These are phyloP conservation scores for Senecio squalidus DNA, from an alignment of 140 eudicot species.

Conservation along the genomic window DNA sequence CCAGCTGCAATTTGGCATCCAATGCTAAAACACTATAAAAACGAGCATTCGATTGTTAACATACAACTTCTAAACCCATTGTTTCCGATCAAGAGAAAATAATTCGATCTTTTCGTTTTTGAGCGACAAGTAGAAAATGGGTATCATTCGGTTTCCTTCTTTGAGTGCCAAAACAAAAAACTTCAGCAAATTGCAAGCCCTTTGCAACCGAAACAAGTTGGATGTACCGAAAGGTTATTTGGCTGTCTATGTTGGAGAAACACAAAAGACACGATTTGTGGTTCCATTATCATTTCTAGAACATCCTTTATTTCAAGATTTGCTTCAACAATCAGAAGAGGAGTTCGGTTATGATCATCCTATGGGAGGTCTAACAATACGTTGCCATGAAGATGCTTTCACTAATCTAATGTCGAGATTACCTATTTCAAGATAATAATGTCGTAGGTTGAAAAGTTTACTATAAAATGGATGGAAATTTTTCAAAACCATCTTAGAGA, in stretches of 20 bases:
- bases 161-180: slow-evolving; percentile 13
- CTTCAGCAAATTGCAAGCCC: slow-evolving; percentile 27
- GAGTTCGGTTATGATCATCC: slow-evolving; percentile 54
- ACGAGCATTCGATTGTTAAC: slow-evolving; percentile 7
- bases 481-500: slow-evolving; percentile 15
- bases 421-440: slow-evolving; percentile 20
- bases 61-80: slow-evolving; percentile 10
- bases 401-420: slow-evolving; percentile 32
- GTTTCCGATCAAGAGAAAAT: background rate
- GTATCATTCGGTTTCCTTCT: slow-evolving; percentile 35
- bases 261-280: slow-evolving; percentile 37
- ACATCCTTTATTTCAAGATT: slow-evolving; percentile 41
- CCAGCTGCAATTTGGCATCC: slow-evolving; percentile 22
- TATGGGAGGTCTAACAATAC: slow-evolving; percentile 52
- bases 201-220: slow-evolving; percentile 23
- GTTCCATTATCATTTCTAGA: slow-evolving; percentile 43
- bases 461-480: background rate
- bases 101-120: background rate
- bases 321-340: slow-evolving; percentile 36
- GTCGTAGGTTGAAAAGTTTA: background rate
- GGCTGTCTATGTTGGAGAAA: slow-evolving; percentile 39
- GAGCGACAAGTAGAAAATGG: slow-evolving; percentile 11
- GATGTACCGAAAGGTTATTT: slow-evolving; percentile 48
- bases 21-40: slow-evolving; percentile 31
- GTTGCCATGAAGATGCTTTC: slow-evolving; percentile 41